A percentile compares a stretch with the other conserved stretches of the same genome.
These are phyloP conservation scores for Phytomonas francai DNA, from an alignment of 208 protist species.

Conservation along the genomic window DNA sequence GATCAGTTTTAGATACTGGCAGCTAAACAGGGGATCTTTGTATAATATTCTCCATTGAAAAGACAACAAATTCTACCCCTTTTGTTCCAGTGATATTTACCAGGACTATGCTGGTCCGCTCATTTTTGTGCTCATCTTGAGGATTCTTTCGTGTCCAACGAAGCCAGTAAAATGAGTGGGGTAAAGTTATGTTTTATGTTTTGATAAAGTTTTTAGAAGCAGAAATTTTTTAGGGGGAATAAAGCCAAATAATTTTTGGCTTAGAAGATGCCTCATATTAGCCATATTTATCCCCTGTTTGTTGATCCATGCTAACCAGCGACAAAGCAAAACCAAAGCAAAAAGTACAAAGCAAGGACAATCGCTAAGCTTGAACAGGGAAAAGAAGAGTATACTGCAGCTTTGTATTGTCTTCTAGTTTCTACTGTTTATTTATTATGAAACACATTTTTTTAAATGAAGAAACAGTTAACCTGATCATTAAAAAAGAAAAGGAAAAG, in stretches of 20 bases:
- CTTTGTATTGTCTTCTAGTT: neutral
- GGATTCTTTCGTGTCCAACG: neutral
- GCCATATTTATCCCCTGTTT: neutral
- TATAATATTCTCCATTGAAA: neutral
- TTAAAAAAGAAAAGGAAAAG: neutral
- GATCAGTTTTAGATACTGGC: neutral
- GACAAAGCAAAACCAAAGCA: neutral
- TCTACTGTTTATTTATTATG: neutral
- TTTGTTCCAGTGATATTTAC: neutral
- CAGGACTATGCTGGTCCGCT: neutral
- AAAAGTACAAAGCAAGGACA: neutral
- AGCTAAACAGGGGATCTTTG: neutral
- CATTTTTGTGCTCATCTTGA: neutral
- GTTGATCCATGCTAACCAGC: neutral
- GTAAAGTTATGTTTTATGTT: neutral
- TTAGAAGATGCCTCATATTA: neutral
- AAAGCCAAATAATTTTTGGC: neutral
- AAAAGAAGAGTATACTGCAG: slow-evolving; percentile 15
- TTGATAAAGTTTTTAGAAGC: neutral
- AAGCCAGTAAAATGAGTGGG: neutral
- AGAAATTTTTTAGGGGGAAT: neutral
- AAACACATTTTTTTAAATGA: slow-evolving; percentile 4
- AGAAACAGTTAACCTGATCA: neutral
- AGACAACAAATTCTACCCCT: neutral
- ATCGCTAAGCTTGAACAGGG: neutral